Conservation (phyloP, 2,329 filamentous ascomycete species). For the Albifimbria verrucaria region DNA sequence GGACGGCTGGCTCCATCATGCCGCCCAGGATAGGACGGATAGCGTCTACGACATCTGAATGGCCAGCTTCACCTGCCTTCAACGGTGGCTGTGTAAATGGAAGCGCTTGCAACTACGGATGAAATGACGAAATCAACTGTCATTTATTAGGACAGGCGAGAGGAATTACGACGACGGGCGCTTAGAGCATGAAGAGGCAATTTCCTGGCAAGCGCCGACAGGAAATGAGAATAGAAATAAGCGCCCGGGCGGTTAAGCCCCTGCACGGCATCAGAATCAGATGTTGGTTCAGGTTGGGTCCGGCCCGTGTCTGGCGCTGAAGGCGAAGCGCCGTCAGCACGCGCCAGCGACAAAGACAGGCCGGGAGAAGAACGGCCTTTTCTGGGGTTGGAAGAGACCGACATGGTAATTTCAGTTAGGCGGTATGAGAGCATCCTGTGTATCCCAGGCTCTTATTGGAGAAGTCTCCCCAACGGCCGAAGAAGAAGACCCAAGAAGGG, state of each 20-base stretch:
- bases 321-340: constrained; percentile 1
- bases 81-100: too few species aligned
- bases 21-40: too few species aligned
- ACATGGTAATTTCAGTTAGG: too few species aligned
- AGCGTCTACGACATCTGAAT: too few species aligned
- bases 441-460: too few species aligned
- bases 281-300: background rate
- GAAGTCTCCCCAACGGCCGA: too few species aligned
- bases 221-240: background rate
- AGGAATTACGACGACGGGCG: background rate
- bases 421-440: too few species aligned
- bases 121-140: background rate
- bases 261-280: background rate
- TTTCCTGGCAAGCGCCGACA: background rate
- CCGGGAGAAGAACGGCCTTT: too few species aligned
- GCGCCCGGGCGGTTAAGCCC: background rate
- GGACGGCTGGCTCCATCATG: too few species aligned
- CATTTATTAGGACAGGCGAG: background rate
- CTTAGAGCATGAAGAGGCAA: background rate
- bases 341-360: background rate
- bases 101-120: background rate
- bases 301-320: background rate
- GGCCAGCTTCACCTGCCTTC: too few species aligned
- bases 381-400: too few species aligned
- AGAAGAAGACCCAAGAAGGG: too few species aligned